These are phyloP conservation scores for Fraxinus quadrangulata DNA, from an alignment of 257 asterid genomes.

Conservation along the genomic window DNA sequence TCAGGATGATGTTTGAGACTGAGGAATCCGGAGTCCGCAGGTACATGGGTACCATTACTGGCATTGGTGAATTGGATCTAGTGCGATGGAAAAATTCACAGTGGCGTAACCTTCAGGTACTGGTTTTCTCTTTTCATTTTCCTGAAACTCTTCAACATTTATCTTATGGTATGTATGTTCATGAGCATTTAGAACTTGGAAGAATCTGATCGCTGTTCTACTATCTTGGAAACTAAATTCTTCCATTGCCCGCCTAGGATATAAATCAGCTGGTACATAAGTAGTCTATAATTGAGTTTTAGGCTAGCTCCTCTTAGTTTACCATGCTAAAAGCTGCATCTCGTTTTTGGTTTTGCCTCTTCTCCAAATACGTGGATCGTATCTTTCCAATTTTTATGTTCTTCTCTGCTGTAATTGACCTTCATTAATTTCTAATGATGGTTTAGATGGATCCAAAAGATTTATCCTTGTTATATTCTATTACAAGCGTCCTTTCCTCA, in stretches of 20 bases:
- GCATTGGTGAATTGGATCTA: conserved; percentile 78
- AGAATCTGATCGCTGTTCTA: not conserved
- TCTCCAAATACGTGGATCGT: not conserved
- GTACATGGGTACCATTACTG: conserved; percentile 92
- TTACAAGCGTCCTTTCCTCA: not conserved
- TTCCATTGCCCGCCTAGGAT: not conserved
- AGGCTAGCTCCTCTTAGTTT: not conserved
- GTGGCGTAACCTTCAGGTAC: conserved; percentile 98
- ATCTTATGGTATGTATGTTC: not conserved
- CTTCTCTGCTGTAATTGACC: not conserved
- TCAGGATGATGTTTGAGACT: conserved; percentile 98
- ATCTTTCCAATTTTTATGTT: not conserved
- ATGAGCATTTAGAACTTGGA: not conserved
- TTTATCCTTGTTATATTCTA: not conserved
- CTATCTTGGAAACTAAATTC: not conserved
- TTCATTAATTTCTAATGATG: not conserved
- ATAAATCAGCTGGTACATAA: not conserved
- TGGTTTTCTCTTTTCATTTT: not conserved
- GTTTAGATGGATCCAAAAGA: conserved; percentile 3
- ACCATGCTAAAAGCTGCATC: not conserved
- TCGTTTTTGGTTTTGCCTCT: not conserved
- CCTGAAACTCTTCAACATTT: not conserved
- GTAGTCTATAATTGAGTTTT: not conserved
- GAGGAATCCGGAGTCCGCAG: conserved; percentile 93
- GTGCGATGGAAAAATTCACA: conserved; percentile 87